Evolutionary conservation across 2,329 filamentous ascomycete genomes (phyloP), one percentile per base, ranked within the genome.

Genomic region (Sphaerulina vaccinii): DNA sequence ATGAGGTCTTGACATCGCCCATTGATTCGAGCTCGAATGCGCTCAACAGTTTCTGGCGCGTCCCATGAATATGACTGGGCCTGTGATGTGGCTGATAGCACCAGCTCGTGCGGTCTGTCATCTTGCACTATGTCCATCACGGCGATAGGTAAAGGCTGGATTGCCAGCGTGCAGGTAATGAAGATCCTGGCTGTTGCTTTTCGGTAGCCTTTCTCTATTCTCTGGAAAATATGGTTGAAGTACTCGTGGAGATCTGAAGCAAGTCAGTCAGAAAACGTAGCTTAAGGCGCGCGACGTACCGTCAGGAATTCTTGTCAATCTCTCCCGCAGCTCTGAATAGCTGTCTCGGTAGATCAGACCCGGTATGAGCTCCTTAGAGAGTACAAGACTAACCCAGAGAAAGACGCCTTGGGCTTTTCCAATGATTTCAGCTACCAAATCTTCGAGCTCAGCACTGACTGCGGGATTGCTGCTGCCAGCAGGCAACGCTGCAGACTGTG

Each of bases 401-500:
- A 62, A 62, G 11, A 62, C 57, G 5, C 59, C 59, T 18, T 56
- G n/a, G 4, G 59, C 55, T 24, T 53, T 56, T 4, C 51, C 49
- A 2, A 27, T n/a, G 5, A 62, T 47, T 16, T 54, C 55, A 2
- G 21, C 6, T 9, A 18, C 10, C 21, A 52, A 35, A 23, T 33
- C 13, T 24, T 33, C 32, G 2, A 54, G n/a, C 23, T 36, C n/a
- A n/a, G n/a, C n/a, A n/a, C n/a, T n/a, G n/a, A n/a, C n/a, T n/a
- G n/a, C n/a, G n/a, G n/a, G n/a, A n/a, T n/a, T n/a, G n/a, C n/a
- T n/a, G n/a, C n/a, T n/a, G n/a, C n/a, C n/a, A n/a, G n/a, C n/a
- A n/a, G n/a, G n/a, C n/a, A n/a, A n/a, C n/a, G n/a, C n/a, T n/a
- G n/a, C n/a, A n/a, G n/a, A n/a, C n/a, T n/a, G n/a, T n/a, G n/a